Percentiles rank a stretch among this genome's conserved stretches.
Evolutionary conservation across 2,329 filamentous ascomycete genomes (phyloP).

Genomic region (Alternaria solani): DNA sequence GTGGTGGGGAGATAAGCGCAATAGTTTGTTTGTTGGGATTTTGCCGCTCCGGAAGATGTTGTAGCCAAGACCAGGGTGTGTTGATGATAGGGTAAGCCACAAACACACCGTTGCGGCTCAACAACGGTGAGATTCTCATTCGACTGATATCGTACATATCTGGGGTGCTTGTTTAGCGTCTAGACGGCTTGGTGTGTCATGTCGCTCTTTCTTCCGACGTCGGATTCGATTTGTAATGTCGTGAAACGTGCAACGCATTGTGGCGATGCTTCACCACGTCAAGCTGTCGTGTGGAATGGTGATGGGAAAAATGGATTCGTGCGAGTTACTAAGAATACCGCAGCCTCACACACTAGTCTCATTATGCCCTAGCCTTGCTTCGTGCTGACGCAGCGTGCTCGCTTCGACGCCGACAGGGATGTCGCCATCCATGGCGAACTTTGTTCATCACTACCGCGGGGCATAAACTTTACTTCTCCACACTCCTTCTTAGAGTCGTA

Average conservation of each 20-base stretch:
- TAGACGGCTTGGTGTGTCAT: slow-evolving; percentile 2
- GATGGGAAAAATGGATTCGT: slow-evolving; percentile 4
- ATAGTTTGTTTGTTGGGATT: slow-evolving; percentile 21
- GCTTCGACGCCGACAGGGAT: slow-evolving; percentile 12
- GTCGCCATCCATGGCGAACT: not conserved
- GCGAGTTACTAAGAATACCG: slow-evolving; percentile 8
- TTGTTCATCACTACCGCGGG: slow-evolving; percentile 6
- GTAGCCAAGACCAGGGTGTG: slow-evolving; percentile 5
- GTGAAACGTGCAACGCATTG: not conserved
- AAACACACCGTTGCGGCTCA: slow-evolving; percentile 18
- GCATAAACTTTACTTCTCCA: slow-evolving; percentile 5
- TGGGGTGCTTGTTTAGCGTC: not conserved
- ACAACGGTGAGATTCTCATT: slow-evolving; percentile 18
- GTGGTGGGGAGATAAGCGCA: slow-evolving; percentile 11
- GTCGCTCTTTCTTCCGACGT: not conserved
- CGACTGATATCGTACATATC: slow-evolving; percentile 5
- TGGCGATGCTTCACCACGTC: not conserved
- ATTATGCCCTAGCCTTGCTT: not conserved
- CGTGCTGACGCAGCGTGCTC: slow-evolving; percentile 9
- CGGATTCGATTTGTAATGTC: not conserved
- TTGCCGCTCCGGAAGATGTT: slow-evolving; percentile 17
- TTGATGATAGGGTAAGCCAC: slow-evolving; percentile 8
- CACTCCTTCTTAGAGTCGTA: not conserved
- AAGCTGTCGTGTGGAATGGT: not conserved
- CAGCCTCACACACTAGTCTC: not conserved